Conservation (phyloP, 1,139 yeast genomes). For the Barnettozyma hawaiiensis region DNA sequence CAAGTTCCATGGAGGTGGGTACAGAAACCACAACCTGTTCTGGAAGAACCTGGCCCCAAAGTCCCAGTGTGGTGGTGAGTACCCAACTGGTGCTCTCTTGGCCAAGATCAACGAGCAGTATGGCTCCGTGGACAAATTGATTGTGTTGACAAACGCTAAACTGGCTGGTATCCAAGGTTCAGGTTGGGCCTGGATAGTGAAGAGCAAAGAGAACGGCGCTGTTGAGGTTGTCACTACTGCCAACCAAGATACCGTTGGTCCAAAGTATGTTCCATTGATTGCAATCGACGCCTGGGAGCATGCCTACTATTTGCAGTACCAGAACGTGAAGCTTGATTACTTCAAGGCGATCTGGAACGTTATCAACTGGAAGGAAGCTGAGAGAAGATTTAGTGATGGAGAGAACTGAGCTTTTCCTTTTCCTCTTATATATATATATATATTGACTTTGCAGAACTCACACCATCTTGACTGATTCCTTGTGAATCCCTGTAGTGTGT, state of each 20-base stretch:
- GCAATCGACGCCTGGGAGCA: constrained; percentile 99
- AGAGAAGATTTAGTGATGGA: constrained; percentile 40
- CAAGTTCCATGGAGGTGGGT: constrained; percentile 96
- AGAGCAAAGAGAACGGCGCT: constrained; percentile 75
- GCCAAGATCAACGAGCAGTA: constrained; percentile 60
- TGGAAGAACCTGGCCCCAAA: constrained; percentile 90
- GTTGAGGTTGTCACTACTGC: constrained; percentile 80
- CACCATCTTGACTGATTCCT: too few relatives aligned
- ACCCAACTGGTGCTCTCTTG: constrained; percentile 57
- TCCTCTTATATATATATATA: too few relatives aligned
- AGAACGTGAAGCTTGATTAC: constrained; percentile 90
- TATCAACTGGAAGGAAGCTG: constrained; percentile 94
- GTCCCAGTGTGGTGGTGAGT: constrained; percentile 79
- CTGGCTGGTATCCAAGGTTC: constrained; percentile 95
- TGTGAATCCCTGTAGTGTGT: too few relatives aligned
- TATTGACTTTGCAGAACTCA: too few relatives aligned
- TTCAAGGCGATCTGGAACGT: constrained; percentile 97
- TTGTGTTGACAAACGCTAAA: constrained; percentile 61
- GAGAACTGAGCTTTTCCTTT: too few relatives aligned
- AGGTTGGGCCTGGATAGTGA: constrained; percentile 95
- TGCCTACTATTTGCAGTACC: constrained; percentile 94
- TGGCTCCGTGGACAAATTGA: constrained; percentile 74
- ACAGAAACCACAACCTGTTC: constrained; percentile 77
- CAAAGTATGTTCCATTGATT: constrained; percentile 68
- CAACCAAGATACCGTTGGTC: constrained; percentile 87